phyloP scores from a whole-genome alignment of 768 basidiomycete species.

The Hemileccinum rubropunctum region DNA sequence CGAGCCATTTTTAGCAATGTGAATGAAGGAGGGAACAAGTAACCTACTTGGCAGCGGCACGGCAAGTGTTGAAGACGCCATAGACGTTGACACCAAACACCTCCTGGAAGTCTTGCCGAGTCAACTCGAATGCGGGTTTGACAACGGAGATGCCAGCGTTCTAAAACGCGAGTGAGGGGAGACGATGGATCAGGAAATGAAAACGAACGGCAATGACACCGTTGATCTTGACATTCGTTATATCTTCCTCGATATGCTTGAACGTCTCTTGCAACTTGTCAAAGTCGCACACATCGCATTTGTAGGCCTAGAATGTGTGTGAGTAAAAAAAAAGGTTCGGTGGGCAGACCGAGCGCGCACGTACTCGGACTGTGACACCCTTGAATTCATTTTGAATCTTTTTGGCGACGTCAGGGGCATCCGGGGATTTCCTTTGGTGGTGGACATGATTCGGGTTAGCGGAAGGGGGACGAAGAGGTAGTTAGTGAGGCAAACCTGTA shows the following conservation, averaged over 20 bases:
- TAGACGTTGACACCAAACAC: constrained; percentile 62
- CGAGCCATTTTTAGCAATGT: fast-evolving
- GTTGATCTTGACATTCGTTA: constrained; percentile 40
- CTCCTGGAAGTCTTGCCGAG: constrained; percentile 49
- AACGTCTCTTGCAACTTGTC: constrained; percentile 44
- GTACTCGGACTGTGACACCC: constrained; percentile 39
- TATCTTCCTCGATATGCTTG: constrained; percentile 45
- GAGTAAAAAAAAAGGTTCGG: not conserved
- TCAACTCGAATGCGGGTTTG: constrained; percentile 59
- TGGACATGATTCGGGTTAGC: not conserved
- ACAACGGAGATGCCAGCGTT: constrained; percentile 63
- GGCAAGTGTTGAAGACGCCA: constrained; percentile 63
- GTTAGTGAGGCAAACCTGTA: constrained; percentile 40
- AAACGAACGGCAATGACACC: constrained; percentile 54
- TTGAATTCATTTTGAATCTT: constrained; percentile 45
- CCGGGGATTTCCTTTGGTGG: constrained; percentile 38
- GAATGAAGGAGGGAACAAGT: too few species aligned
- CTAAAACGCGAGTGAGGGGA: constrained; percentile 24
- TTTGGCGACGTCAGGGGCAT: constrained; percentile 48
- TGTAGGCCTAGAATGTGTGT: constrained; percentile 44
- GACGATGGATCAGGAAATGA: not conserved
- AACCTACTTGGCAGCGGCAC: constrained; percentile 53
- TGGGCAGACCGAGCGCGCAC: not conserved
- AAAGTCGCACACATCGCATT: constrained; percentile 57
- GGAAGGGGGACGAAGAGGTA: not conserved